Base-by-base conservation (phyloP, 73 alveolate species). In the Paramecium bursaria region DNA sequence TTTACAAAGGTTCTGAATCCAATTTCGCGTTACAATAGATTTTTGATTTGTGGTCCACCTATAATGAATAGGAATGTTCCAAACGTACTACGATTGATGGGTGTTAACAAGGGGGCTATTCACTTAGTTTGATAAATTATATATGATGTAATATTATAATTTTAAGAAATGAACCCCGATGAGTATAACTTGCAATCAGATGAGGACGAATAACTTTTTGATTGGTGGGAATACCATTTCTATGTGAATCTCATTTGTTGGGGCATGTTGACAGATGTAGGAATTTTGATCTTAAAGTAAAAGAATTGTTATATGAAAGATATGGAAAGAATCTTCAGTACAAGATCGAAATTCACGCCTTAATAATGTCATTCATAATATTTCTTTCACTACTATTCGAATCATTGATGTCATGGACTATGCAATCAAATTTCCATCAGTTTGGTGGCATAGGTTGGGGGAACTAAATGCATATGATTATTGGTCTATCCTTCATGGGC, bases 161-260 rank as follows among this genome's bases (percentile, higher is more conserved):
- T 74, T 4, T 51, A 49, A 4, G n/a, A 11, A 3, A 76, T 76
- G 73, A 55, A 75, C 19, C 80, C 42, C 13, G 3, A 9, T 7
- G 80, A 77, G 74, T 76, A 76, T 44, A 74, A 77, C 2, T 13
- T 25, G 61, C 26, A n/a, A n/a, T n/a, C n/a, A n/a, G n/a, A n/a
- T n/a, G n/a, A n/a, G n/a, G n/a, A n/a, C n/a, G n/a, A n/a, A n/a
- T n/a, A n/a, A n/a, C n/a, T n/a, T n/a, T n/a, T n/a, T n/a, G n/a
- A n/a, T n/a, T n/a, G n/a, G n/a, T n/a, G n/a, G n/a, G n/a, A n/a
- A n/a, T n/a, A n/a, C n/a, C 76, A 57, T 27, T 29, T 29, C 11
- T 57, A 50, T 48, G 39, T 50, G 2, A 57, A 57, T 10, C 17
- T 57, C 14, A 44, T n/a, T n/a, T 57, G 76, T 57, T 57, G 76